A percentile compares a stretch with the other conserved stretches of the same genome.
Evolutionary conservation across 352 stramenopile genomes (phyloP).

Genomic region (Phytophthora hybrid): DNA sequence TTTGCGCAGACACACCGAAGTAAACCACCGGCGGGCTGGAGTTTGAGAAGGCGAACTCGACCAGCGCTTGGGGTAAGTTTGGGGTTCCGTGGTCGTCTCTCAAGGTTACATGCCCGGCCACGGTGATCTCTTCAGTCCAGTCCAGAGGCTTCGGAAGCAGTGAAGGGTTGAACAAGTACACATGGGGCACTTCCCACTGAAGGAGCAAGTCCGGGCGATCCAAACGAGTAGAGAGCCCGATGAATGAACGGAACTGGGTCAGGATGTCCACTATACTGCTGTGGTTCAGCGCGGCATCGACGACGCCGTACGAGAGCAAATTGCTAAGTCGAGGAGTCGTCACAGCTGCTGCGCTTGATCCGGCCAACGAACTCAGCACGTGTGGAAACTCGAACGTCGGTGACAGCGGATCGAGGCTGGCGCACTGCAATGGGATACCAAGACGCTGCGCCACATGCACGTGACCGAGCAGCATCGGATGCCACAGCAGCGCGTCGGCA

Average conservation of each 20-base stretch:
- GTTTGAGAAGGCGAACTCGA: conserved; percentile 12
- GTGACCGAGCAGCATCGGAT: conserved; percentile 52
- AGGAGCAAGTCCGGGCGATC: conserved; percentile 32
- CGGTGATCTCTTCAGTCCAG: conserved; percentile 48
- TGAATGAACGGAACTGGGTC: conserved; percentile 46
- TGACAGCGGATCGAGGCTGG: conserved; percentile 42
- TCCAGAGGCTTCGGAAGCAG: conserved; percentile 49
- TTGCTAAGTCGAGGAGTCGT: conserved; percentile 17
- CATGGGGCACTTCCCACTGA: conserved; percentile 49
- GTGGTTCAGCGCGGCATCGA: conserved; percentile 40
- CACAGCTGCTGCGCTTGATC: background rate
- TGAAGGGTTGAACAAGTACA: conserved; percentile 49
- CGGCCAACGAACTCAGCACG: conserved; percentile 36
- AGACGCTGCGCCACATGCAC: conserved; percentile 52
- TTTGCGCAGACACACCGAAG: conserved; percentile 41
- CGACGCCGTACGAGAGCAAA: conserved; percentile 37
- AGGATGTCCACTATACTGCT: conserved; percentile 40
- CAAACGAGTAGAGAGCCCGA: conserved; percentile 37
- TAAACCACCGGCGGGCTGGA: conserved; percentile 40
- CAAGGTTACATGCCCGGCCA: conserved; percentile 46
- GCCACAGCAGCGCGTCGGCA: conserved; percentile 47
- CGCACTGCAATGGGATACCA: conserved; percentile 54
- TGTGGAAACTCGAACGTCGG: conserved; percentile 53
- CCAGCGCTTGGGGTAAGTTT: background rate
- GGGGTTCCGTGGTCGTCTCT: conserved; percentile 1